Evolutionary conservation across 495 filamentous ascomycete genomes (phyloP), one percentile per base, ranked within the genome.

Genomic region (Daldinia caldariorum): DNA sequence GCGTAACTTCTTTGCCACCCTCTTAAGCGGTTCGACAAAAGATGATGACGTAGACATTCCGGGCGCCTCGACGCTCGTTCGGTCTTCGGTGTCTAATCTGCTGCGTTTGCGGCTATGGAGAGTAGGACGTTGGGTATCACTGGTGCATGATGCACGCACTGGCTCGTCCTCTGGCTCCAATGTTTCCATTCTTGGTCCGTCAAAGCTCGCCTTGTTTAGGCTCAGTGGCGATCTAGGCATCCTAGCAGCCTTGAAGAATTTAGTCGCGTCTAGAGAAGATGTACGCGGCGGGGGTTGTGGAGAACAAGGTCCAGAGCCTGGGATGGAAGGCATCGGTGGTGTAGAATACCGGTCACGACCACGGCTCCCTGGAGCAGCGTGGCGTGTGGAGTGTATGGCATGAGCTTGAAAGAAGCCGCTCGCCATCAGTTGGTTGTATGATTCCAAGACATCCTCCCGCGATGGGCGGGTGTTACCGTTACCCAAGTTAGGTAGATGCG

Each of bases 371-470:
- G 75, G 75, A 13, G 56, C 43, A 12, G 70, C 75, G 57, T 85
- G 81, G 6, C 83, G 73, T 0, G 82, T 83, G 10, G 80, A 81
- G 14, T 82, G 78, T 63, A 84, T 85, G 26, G 81, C 82, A 61
- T 85, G 82, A 20, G 78, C 66, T 35, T 78, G 77, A 59, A 85
- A 85, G 76, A 85, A 85, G 49, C 83, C 83, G 10, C 78, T 78
- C 1, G 79, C 78, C 60, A 84, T 68, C 16, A 85, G 67, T 53
- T 79, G 73, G 63, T 80, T 78, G 63, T 85, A 85, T 38, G 75
- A 83, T 59, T 79, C 76, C 68, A 82, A 45, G 37, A 84, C 78
- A 37, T 85, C 82, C 43, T 85, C 83, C 4, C 78, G 70, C 3
- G 77, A 76, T 18, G 82, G 82, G 43, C 82, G 81, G 35, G 66